Evolutionary conservation across 2,329 filamentous ascomycete species (phyloP).

Genomic region (Dactylellina sp.): DNA sequence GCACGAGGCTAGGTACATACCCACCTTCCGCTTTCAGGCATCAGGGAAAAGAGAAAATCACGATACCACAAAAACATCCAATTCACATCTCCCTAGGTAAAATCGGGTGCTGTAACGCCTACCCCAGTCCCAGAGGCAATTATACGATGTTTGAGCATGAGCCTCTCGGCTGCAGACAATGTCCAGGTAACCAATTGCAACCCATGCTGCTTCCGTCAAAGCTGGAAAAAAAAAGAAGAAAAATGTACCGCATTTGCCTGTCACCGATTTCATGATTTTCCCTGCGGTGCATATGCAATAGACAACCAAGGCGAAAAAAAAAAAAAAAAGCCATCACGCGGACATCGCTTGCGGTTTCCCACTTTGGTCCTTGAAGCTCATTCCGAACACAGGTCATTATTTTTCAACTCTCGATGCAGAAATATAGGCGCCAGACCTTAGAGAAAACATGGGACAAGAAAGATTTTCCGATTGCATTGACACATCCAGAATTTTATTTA

Average conservation of each 20-base stretch:
- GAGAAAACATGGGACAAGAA: neutral
- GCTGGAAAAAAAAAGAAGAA: conserved; percentile 8
- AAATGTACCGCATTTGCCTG: conserved; percentile 15
- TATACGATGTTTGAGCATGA: too few relatives aligned
- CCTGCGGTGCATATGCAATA: conserved; percentile 20
- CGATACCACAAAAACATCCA: too few relatives aligned
- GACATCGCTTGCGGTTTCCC: conserved; percentile 29
- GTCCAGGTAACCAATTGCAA: too few relatives aligned
- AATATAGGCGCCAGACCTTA: neutral
- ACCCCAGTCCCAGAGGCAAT: too few relatives aligned
- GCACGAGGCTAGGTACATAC: too few relatives aligned
- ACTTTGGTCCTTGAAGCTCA: neutral
- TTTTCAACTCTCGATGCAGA: too few relatives aligned
- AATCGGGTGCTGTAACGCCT: too few relatives aligned
- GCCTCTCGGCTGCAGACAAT: too few relatives aligned
- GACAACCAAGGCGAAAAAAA: conserved; percentile 9
- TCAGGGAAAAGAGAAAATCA: too few relatives aligned
- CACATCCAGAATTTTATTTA: conserved; percentile 5
- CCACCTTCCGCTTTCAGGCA: too few relatives aligned
- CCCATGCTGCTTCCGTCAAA: neutral
- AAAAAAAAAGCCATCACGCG: conserved; percentile 38
- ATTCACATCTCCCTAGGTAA: too few relatives aligned
- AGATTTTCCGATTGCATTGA: conserved; percentile 51
- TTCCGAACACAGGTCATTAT: neutral
- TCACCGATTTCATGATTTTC: conserved; percentile 1